phyloP scores from a whole-genome alignment of 2,329 filamentous ascomycete species.

The Colletotrichum neosansevieriae region DNA sequence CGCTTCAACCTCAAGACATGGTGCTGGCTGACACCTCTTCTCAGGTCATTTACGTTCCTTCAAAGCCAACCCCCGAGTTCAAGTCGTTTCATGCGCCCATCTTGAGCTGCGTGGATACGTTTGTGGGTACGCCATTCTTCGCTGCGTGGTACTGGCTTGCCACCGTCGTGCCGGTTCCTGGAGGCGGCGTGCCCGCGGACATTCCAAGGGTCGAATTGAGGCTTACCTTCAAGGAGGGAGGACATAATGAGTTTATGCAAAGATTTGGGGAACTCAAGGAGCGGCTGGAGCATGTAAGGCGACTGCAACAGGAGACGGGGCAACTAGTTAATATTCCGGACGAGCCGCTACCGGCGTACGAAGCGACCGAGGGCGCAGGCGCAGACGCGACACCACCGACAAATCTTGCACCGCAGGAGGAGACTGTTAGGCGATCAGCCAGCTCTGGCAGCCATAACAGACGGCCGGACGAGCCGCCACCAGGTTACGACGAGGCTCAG shows the following conservation, averaged over 20 bases:
- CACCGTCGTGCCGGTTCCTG: slow-evolving; percentile 81
- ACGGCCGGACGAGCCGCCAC: slow-evolving; percentile 81
- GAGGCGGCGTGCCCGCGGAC: slow-evolving; percentile 83
- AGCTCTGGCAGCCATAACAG: slow-evolving; percentile 53
- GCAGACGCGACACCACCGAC: slow-evolving; percentile 30
- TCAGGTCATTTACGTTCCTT: slow-evolving; percentile 89
- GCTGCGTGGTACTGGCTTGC: slow-evolving; percentile 92
- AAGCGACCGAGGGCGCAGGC: slow-evolving; percentile 62
- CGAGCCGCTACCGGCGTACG: slow-evolving; percentile 90
- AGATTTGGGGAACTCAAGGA: slow-evolving; percentile 88
- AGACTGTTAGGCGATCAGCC: slow-evolving; percentile 49
- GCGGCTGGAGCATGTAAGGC: slow-evolving; percentile 82
- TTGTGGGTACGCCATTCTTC: slow-evolving; percentile 90
- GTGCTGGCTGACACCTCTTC: slow-evolving; percentile 24
- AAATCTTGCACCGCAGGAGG: slow-evolving; percentile 50
- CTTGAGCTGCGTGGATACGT: slow-evolving; percentile 87
- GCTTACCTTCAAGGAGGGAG: slow-evolving; percentile 92
- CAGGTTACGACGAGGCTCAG: slow-evolving; percentile 92
- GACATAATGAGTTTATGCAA: slow-evolving; percentile 90
- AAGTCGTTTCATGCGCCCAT: slow-evolving; percentile 92
- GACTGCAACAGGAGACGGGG: slow-evolving; percentile 78
- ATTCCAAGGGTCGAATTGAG: slow-evolving; percentile 82
- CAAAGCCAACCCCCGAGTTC: slow-evolving; percentile 74
- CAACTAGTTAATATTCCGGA: slow-evolving; percentile 75
- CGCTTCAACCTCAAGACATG: slow-evolving; percentile 17